Evolutionary conservation across 2,329 filamentous ascomycete genomes (phyloP).

Genomic region (Fusarium setosum): DNA sequence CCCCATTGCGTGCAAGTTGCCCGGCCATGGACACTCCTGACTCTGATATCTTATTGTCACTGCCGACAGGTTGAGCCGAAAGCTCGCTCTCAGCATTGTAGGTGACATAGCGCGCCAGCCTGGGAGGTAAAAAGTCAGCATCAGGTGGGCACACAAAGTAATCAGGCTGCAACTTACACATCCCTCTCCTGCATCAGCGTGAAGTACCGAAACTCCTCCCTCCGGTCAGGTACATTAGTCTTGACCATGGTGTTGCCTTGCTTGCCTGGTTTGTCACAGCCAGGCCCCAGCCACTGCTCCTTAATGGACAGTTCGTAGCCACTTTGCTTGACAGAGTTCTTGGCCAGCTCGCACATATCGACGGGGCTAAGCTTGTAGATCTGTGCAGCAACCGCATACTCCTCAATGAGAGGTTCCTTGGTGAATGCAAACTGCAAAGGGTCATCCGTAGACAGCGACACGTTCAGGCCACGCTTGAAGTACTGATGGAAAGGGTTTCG

Average conservation of each 20-base stretch:
- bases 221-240: constrained; percentile 94
- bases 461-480: constrained; percentile 93
- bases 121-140: constrained; percentile 35
- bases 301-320: constrained; percentile 93
- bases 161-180: constrained; percentile 70
- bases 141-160: neutral
- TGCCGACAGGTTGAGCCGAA: constrained; percentile 13
- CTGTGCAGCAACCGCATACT: constrained; percentile 97
- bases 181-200: constrained; percentile 85
- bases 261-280: constrained; percentile 82
- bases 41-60: constrained; percentile 30
- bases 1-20: constrained; percentile 5
- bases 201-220: constrained; percentile 89
- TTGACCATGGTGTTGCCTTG: constrained; percentile 93
- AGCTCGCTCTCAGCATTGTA: constrained; percentile 45
- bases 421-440: constrained; percentile 98
- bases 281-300: constrained; percentile 87
- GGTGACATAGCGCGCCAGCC: constrained; percentile 57
- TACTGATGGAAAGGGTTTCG: constrained; percentile 96
- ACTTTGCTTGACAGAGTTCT: constrained; percentile 94
- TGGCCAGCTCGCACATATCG: constrained; percentile 98
- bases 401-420: constrained; percentile 97
- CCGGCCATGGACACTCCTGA: constrained; percentile 23
- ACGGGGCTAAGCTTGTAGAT: constrained; percentile 98
- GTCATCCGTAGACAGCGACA: constrained; percentile 96